phyloP scores from a whole-genome alignment of 345 rosid genomes.

The Moricandia arvensis region DNA sequence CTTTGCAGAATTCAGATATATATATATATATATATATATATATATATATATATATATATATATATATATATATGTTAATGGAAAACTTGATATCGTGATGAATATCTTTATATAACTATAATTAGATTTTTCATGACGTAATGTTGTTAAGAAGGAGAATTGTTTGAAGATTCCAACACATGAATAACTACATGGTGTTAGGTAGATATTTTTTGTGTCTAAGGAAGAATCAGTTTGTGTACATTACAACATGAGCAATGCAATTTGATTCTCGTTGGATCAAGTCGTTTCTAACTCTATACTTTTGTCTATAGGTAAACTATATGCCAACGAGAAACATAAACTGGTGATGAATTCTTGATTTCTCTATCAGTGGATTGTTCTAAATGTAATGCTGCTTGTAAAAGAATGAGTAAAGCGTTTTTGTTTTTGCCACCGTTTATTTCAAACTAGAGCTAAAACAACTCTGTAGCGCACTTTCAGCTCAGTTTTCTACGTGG shows the following conservation, averaged over 20 bases:
- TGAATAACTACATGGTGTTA: not conserved
- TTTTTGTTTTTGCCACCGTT: too few relatives aligned
- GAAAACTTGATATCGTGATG: not conserved
- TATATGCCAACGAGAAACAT: not conserved
- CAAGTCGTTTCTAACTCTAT: not conserved
- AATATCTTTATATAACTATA: not conserved
- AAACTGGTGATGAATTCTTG: not conserved
- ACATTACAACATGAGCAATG: not conserved
- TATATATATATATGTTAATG: too few relatives aligned
- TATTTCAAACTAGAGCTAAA: too few relatives aligned
- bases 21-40: too few relatives aligned
- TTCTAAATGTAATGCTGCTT: not conserved
- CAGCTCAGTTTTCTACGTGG: too few relatives aligned
- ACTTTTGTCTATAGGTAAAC: not conserved
- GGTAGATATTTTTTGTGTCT: not conserved
- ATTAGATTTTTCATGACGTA: not conserved
- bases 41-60: too few relatives aligned
- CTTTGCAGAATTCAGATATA: too few relatives aligned
- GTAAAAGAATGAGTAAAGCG: too few relatives aligned
- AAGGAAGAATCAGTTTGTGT: not conserved
- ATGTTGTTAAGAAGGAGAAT: not conserved
- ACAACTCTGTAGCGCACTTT: too few relatives aligned
- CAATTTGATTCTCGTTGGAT: not conserved
- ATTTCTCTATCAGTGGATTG: not conserved
- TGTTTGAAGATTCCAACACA: not conserved